Percentiles rank a stretch among this genome's conserved stretches.
Evolutionary conservation across 225 moss, liverwort and hornwort species (phyloP).

Genomic region (Pleurozium schreberi): DNA sequence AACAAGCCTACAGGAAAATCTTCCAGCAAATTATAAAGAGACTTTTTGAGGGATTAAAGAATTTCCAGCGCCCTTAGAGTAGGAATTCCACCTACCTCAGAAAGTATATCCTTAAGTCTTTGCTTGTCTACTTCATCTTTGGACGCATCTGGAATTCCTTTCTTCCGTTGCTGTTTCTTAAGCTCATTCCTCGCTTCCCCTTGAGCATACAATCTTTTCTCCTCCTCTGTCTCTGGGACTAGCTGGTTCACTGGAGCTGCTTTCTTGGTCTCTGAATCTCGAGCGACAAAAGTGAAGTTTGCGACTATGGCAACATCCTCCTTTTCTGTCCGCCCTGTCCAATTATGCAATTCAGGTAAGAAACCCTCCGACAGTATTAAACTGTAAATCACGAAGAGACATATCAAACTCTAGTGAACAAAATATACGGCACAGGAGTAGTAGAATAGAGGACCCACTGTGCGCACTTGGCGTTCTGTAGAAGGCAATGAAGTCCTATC

Average conservation of each 20-base stretch:
- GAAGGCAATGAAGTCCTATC: background rate
- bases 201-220: constrained; percentile 39
- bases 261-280: constrained; percentile 60
- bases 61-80: background rate
- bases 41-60: background rate
- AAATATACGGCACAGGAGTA: background rate
- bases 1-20: background rate
- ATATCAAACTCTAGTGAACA: background rate
- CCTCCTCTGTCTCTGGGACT: constrained; percentile 48
- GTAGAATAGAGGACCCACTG: background rate
- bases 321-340: constrained; percentile 8
- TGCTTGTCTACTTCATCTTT: constrained; percentile 36
- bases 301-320: constrained; percentile 61
- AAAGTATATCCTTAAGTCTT: constrained; percentile 55
- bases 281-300: constrained; percentile 95
- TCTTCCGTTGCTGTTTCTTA: constrained; percentile 34
- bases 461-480: background rate
- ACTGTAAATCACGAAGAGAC: background rate
- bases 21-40: background rate
- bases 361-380: background rate
- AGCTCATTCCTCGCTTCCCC: constrained; percentile 56
- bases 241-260: constrained; percentile 67
- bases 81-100: constrained; percentile 14
- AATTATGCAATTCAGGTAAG: background rate
- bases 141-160: constrained; percentile 19